Base-by-base conservation (phyloP, 768 basidiomycete species). In the Mycena crocata region DNA sequence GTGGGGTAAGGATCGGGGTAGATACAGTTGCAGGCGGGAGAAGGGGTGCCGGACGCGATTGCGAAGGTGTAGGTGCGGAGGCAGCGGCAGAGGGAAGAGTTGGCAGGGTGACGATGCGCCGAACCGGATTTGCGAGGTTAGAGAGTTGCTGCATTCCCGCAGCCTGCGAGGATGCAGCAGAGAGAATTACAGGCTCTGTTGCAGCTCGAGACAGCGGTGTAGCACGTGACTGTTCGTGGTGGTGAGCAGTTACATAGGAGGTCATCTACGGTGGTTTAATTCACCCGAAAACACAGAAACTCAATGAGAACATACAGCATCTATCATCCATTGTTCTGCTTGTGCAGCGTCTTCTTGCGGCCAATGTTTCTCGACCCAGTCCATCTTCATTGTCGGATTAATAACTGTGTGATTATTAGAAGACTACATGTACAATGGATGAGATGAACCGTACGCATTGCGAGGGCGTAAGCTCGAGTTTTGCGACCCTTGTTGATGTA, bases 361-460 rank as follows among this genome's bases (percentile, higher is more conserved):
- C 73, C 72, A 73, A 35, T 74, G 46, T 21, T 71, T 42, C 31
- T 69, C 45, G 21, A 73, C 61, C 71, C 71, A 73, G 5, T 44
- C 32, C 48, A 72, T n/a, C n/a, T n/a, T n/a, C n/a, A n/a, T n/a
- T n/a, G n/a, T n/a, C n/a, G n/a, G n/a, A n/a, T n/a, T n/a, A n/a
- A n/a, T n/a, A n/a, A n/a, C n/a, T n/a, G n/a, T n/a, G n/a, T n/a
- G n/a, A n/a, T n/a, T n/a, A n/a, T 63, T 17, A 37, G 35, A 17
- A 9, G 17, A 37, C 61, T 75, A 71, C 42, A 66, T 65, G 24
- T 14, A 55, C 4, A 34, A 2, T 39, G n/a, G n/a, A n/a, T n/a
- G n/a, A n/a, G n/a, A n/a, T n/a, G n/a, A 57, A 31, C 63, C 66
- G 48, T 67, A 79, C 77, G 67, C 76, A 79, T 78, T 1, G 78